A percentile compares a stretch with the other conserved stretches of the same genome.
Conservation (phyloP, 2,329 filamentous ascomycete genomes). For the Alternaria sp. region DNA sequence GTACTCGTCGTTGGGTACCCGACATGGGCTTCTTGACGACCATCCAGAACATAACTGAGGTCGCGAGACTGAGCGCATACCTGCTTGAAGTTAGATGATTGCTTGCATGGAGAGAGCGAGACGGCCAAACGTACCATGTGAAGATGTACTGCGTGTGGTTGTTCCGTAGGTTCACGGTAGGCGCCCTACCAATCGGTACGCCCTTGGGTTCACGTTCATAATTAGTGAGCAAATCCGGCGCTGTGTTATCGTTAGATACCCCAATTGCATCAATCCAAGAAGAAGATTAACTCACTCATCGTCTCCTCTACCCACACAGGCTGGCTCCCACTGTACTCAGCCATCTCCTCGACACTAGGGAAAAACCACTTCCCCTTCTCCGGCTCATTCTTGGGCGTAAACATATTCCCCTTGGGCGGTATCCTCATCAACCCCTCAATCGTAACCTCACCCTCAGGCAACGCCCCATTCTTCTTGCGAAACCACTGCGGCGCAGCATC, state of each 20-base stretch:
- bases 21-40: conserved; percentile 85
- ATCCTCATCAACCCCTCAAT: conserved; percentile 86
- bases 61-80: conserved; percentile 86
- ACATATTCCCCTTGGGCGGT: conserved; percentile 97
- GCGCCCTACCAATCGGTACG: conserved; percentile 84
- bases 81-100: conserved; percentile 58
- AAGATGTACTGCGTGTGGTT: conserved; percentile 99
- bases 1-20: conserved; percentile 74
- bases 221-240: conserved; percentile 78
- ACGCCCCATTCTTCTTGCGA: conserved; percentile 63
- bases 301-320: conserved; percentile 96
- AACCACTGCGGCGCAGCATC: conserved; percentile 70
- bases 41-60: conserved; percentile 96
- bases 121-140: conserved; percentile 76
- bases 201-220: conserved; percentile 81
- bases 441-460: conserved; percentile 75
- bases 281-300: conserved; percentile 69
- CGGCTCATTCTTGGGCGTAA: conserved; percentile 89
- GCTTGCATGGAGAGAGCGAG: neutral
- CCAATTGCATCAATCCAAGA: conserved; percentile 16
- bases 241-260: conserved; percentile 58
- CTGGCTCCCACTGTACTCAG: conserved; percentile 79
- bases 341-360: conserved; percentile 93
- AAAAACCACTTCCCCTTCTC: conserved; percentile 91
- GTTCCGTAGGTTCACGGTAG: conserved; percentile 93